Base-by-base conservation (phyloP, 148 eudicot species). In the Fallopia convolvulus region DNA sequence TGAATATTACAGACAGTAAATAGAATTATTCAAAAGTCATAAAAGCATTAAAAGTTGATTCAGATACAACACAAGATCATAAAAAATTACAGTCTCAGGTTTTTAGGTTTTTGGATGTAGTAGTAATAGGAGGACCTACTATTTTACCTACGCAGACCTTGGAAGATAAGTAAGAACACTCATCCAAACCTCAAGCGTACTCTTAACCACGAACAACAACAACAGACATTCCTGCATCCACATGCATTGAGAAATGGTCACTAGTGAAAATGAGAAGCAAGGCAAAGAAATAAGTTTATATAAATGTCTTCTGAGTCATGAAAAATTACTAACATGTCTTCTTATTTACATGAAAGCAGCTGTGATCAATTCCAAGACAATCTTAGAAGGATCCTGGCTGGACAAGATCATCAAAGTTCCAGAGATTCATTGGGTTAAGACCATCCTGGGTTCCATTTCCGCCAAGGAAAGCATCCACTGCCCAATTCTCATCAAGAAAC, bases 401-500 rank as follows among this genome's bases (percentile, higher is more conserved):
- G 40, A 86, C 79, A 52, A 89, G 77, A 44, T 92, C 99, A 75
- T 84, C 91, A 10, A 90, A 90, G 82, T 84, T 79, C 99, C 99
- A 95, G 26, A 90, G 85, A 70, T 86, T 81, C 78, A 88, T 77
- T 9, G 83, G 79, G 70, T 81, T 90, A 14, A 76, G 84, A 73
- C 78, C 85, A 55, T 87, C 90, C 80, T 88, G 87, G 47, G 86
- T 75, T 8, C 80, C 53, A 11, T 73, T 48, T 12, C 80, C 87
- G 41, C 81, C 81, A 52, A 92, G 90, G 83, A 91, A 91, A 41
- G 89, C 85, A 75, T 91, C 86, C 42, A 90, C 74, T 39, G 91
- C 94, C 98, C 98, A 90, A 75, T 83, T 90, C 76, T 83, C 91
- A 70, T 93, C 94, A n/a, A 89, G 81, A 80, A 15, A 88, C 1